These are phyloP conservation scores for Hygrocybe coccinea DNA, from an alignment of 768 basidiomycete species.

Conservation along the genomic window DNA sequence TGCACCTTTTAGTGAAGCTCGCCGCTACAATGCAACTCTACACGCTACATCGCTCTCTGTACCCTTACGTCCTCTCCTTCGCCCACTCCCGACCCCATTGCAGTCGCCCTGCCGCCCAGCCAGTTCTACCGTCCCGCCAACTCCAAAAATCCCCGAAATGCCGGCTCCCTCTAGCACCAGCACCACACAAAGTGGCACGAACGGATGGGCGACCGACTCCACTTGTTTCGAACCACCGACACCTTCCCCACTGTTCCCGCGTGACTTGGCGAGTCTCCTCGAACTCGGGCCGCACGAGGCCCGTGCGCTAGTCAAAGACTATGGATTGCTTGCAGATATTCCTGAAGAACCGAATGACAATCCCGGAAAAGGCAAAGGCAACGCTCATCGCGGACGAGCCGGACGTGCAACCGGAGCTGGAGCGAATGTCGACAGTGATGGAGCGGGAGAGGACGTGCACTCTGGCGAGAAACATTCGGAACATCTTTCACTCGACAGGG, in stretches of 20 bases:
- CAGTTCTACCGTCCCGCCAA: conserved; percentile 15
- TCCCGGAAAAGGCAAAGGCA: too few relatives aligned
- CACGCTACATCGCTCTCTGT: conserved; percentile 35
- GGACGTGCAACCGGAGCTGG: neutral
- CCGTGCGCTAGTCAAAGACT: conserved; percentile 39
- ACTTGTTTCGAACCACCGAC: conserved; percentile 28
- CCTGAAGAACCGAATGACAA: conserved; percentile 11
- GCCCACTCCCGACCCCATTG: conserved; percentile 45
- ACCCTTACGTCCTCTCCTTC: conserved; percentile 46
- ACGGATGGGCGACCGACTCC: too few relatives aligned
- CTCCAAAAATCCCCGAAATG: conserved; percentile 10
- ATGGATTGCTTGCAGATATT: conserved; percentile 32
- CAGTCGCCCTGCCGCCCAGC: conserved; percentile 38
- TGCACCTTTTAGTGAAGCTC: conserved; percentile 38
- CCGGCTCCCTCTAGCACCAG: conserved; percentile 10
- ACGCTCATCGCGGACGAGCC: too few relatives aligned
- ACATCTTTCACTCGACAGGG: conserved; percentile 22
- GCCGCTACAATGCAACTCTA: conserved; percentile 39
- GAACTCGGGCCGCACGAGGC: conserved; percentile 39
- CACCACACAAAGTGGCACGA: neutral
- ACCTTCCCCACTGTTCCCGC: conserved; percentile 44
- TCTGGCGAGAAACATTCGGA: neutral
- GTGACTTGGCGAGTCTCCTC: conserved; percentile 42
- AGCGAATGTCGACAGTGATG: neutral
- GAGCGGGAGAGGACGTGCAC: neutral